Base-by-base conservation (phyloP, 768 basidiomycete species). In the Piloderma croceum region DNA sequence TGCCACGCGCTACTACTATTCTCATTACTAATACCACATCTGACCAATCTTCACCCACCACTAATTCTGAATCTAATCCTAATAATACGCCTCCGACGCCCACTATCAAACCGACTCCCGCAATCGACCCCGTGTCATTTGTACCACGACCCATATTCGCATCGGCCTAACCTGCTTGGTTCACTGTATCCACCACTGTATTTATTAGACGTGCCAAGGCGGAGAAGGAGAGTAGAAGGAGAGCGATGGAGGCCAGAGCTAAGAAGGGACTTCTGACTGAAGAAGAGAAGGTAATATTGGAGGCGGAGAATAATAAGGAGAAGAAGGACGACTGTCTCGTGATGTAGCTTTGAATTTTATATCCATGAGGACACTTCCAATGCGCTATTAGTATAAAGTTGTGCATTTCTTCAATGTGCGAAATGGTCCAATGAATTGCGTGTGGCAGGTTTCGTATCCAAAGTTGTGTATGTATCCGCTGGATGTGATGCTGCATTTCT, bases 231-330 rank as follows among this genome's bases (percentile, higher is more conserved):
- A 88, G 84, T 50, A 69, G 70, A 54, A 58, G 76, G 45, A 79
- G 73, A 58, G 85, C 81, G 3, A 77, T 90, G 77, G 67, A 74
- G 55, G 80, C 73, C 43, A 75, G 87, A 29, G 83, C 79, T 5
- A 73, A 72, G 72, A 90, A 83, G 63, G 87, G 87, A 76, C 58
- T 82, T 32, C 49, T 84, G 48, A 78, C 67, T 19, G 80, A 79
- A 41, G 75, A 77, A 39, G 83, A 86, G 70, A 81, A 78, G 60
- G 59, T 59, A 13, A 64, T 77, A 12, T 57, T 84, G 54, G 74
- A 73, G 47, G 72, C 64, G 38, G 66, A 64, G 34, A n/a, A n/a
- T n/a, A n/a, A n/a, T n/a, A n/a, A n/a, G n/a, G n/a, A n/a, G n/a
- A n/a, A n/a, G n/a, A n/a, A n/a, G n/a, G n/a, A n/a, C n/a, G n/a